Evolutionary conservation across 257 asterid genomes (phyloP).

Genomic region (Cordia subcordata): DNA sequence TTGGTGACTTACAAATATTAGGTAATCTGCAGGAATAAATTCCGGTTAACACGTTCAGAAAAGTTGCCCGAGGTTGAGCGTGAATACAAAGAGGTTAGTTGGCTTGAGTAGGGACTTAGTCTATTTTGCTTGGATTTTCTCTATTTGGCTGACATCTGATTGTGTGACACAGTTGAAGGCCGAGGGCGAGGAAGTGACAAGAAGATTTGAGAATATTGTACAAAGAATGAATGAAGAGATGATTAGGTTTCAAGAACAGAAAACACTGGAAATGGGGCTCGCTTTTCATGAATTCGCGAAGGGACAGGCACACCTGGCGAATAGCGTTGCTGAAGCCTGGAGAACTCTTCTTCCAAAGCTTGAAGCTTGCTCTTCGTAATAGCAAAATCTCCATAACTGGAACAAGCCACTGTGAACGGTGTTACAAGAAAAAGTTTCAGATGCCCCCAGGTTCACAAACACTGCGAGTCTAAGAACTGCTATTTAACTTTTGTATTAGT

Average conservation of each 20-base stretch:
- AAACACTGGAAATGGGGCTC: conserved; percentile 80
- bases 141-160: conserved; percentile 15
- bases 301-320: conserved; percentile 81
- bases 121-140: conserved; percentile 4
- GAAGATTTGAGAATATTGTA: conserved; percentile 72
- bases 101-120: background rate
- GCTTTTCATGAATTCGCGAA: conserved; percentile 92
- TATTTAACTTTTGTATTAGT: background rate
- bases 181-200: conserved; percentile 62
- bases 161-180: conserved; percentile 30
- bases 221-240: conserved; percentile 80
- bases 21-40: conserved; percentile 67
- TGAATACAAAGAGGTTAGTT: conserved; percentile 81
- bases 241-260: conserved; percentile 83
- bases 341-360: conserved; percentile 94
- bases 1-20: background rate
- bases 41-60: conserved; percentile 75
- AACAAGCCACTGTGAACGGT: background rate
- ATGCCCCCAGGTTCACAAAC: background rate
- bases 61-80: conserved; percentile 75
- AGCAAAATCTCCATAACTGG: background rate
- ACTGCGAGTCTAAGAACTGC: background rate
- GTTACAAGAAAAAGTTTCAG: background rate
- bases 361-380: conserved; percentile 54
- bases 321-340: conserved; percentile 84